Conservation (phyloP, 2,329 filamentous ascomycete species). For the Ascochyta viciae-villosae region DNA sequence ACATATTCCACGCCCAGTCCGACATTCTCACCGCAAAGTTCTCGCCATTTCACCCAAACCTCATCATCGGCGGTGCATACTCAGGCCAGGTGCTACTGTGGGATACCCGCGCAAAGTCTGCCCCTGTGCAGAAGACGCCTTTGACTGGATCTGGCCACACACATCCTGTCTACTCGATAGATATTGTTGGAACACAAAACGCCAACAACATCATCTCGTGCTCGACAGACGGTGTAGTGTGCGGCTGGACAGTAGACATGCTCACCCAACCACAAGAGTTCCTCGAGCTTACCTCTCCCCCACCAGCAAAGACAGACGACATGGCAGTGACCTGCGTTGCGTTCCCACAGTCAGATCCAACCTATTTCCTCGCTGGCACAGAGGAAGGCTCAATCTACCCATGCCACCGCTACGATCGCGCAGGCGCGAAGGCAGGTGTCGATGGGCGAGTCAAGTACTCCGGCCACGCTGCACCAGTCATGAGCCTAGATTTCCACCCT, state of each 20-base stretch:
- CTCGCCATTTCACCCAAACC: constrained; percentile 96
- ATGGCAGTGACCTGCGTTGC: constrained; percentile 93
- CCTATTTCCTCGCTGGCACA: constrained; percentile 95
- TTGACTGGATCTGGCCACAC: constrained; percentile 94
- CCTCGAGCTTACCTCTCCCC: constrained; percentile 84
- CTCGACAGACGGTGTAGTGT: constrained; percentile 95
- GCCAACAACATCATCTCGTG: constrained; percentile 98
- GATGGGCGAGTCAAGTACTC: constrained; percentile 87
- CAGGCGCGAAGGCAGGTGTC: constrained; percentile 94
- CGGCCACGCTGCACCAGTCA: constrained; percentile 91
- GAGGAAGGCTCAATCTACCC: constrained; percentile 97
- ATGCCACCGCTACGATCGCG: constrained; percentile 95
- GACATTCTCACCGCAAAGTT: constrained; percentile 96
- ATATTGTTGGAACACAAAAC: constrained; percentile 97
- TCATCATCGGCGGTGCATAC: constrained; percentile 95
- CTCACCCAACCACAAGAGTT: constrained; percentile 95
- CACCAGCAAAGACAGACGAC: constrained; percentile 84
- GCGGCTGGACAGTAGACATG: constrained; percentile 98
- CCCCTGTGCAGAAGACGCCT: constrained; percentile 93
- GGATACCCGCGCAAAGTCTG: constrained; percentile 86
- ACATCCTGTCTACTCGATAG: constrained; percentile 93
- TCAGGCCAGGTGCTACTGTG: constrained; percentile 95
- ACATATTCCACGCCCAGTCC: constrained; percentile 94
- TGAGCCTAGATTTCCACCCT: constrained; percentile 95
- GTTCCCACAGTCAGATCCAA: constrained; percentile 93